Evolutionary conservation across 352 stramenopile genomes (phyloP).

Genomic region (Pythium coloratum): DNA sequence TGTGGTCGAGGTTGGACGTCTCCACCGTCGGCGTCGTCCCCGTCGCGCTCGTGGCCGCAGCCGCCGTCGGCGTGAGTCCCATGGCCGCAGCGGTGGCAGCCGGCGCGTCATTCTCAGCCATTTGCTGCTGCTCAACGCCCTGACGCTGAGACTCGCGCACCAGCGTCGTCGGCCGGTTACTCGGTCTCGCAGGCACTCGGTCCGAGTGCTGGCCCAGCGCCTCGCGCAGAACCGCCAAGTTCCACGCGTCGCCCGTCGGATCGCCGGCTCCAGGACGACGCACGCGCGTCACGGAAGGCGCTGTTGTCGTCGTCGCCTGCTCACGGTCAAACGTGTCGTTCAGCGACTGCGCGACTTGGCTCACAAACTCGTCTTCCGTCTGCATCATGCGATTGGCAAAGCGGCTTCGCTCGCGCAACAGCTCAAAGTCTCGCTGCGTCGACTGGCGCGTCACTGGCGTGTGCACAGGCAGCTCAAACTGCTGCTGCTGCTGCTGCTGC

Average conservation of each 20-base stretch:
- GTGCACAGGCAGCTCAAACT: neutral
- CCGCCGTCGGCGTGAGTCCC: constrained; percentile 13
- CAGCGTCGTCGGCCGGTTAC: constrained; percentile 9
- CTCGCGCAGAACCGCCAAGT: constrained; percentile 59
- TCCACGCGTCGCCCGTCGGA: constrained; percentile 48
- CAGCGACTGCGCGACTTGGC: too few relatives aligned
- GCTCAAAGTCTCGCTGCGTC: neutral
- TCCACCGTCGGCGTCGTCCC: neutral
- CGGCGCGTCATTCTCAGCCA: constrained; percentile 22
- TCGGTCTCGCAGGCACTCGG: constrained; percentile 16
- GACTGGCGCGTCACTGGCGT: neutral
- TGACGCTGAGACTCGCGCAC: constrained; percentile 15
- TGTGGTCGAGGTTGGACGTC: constrained; percentile 30
- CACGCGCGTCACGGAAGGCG: constrained; percentile 12
- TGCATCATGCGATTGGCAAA: neutral
- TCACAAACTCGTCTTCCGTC: neutral
- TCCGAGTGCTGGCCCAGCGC: constrained; percentile 35
- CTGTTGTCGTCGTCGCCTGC: constrained; percentile 7
- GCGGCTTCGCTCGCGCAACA: neutral
- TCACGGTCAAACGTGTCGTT: neutral
- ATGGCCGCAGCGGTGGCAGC: constrained; percentile 12
- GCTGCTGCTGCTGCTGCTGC: too few relatives aligned
- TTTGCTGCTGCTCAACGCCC: constrained; percentile 21
- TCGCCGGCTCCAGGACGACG: constrained; percentile 24
- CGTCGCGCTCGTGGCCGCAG: neutral